Percentiles rank a stretch among this genome's conserved stretches.
Conservation (phyloP, 148 eudicot species). For the Cornus kousa region DNA sequence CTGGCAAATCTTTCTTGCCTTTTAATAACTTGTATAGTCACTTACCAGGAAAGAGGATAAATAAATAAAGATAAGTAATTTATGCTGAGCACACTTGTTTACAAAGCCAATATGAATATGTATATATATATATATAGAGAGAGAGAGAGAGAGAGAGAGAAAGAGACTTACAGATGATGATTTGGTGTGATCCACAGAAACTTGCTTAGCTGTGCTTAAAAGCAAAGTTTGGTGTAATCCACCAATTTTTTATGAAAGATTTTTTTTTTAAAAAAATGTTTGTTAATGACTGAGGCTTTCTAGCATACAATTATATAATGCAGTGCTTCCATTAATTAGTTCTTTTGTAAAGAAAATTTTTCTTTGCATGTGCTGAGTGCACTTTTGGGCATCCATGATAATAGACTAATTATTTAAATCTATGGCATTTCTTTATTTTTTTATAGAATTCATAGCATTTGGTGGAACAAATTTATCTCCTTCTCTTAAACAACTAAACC, state of each 20-base stretch:
- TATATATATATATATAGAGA: not conserved
- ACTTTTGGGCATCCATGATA: not conserved
- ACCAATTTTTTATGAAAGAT: not conserved
- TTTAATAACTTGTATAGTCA: too few relatives aligned
- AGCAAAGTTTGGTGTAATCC: slow-evolving; percentile 17
- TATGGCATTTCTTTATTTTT: too few relatives aligned
- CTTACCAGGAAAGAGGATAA: not conserved
- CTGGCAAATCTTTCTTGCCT: too few relatives aligned
- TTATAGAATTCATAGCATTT: not conserved
- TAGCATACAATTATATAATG: not conserved
- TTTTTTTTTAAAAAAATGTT: not conserved
- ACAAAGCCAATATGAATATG: not conserved
- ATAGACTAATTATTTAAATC: not conserved
- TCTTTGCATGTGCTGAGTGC: not conserved
- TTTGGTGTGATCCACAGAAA: slow-evolving; percentile 14
- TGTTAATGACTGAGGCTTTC: not conserved
- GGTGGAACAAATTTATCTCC: not conserved
- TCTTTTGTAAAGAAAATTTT: not conserved
- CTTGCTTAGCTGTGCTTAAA: slow-evolving; percentile 4
- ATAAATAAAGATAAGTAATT: too few relatives aligned
- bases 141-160: not conserved
- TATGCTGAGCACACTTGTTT: not conserved
- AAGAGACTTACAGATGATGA: not conserved
- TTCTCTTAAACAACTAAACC: not conserved
- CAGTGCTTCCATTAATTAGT: not conserved